A percentile compares a stretch with the other conserved stretches of the same genome.
Conservation (phyloP, 2,329 filamentous ascomycete genomes). For the Rachicladosporium sp. region DNA sequence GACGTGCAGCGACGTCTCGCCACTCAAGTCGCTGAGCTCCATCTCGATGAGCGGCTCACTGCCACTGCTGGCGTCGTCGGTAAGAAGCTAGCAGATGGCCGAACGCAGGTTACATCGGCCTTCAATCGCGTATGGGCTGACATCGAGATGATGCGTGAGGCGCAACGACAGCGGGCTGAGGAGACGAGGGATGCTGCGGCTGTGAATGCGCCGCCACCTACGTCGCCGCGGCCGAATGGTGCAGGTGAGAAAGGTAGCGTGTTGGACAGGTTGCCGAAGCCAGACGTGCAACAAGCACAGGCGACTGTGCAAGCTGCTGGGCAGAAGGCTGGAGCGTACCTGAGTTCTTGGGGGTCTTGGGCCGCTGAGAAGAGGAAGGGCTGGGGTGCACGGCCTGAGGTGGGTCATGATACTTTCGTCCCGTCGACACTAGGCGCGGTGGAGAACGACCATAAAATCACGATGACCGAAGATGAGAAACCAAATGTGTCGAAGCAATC, state of each 20-base stretch:
- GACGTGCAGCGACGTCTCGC: constrained; percentile 83
- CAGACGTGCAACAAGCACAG: constrained; percentile 43
- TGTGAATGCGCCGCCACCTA: constrained; percentile 7
- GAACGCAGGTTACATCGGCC: constrained; percentile 74
- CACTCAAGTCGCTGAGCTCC: constrained; percentile 85
- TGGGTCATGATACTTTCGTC: too few species aligned
- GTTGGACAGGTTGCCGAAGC: constrained; percentile 14
- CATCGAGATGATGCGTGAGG: constrained; percentile 69
- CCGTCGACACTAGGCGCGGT: too few species aligned
- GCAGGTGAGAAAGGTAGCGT: constrained; percentile 9
- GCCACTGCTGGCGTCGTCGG: constrained; percentile 74
- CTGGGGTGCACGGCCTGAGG: constrained; percentile 10
- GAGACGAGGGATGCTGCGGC: constrained; percentile 35
- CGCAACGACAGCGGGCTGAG: constrained; percentile 52
- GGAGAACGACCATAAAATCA: too few species aligned
- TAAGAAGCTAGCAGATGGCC: constrained; percentile 77
- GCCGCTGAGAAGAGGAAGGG: constrained; percentile 62
- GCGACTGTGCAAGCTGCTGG: constrained; percentile 41
- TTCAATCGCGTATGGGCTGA: constrained; percentile 86
- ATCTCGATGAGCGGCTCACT: constrained; percentile 80
- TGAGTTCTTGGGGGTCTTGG: constrained; percentile 53
- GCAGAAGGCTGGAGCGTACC: constrained; percentile 45
- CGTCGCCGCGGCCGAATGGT: constrained; percentile 8
- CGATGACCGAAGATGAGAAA: too few species aligned
- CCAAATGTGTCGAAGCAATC: too few species aligned